Evolutionary conservation across 306 rosid species (phyloP).

Genomic region (Hippophae gyantsensis): DNA sequence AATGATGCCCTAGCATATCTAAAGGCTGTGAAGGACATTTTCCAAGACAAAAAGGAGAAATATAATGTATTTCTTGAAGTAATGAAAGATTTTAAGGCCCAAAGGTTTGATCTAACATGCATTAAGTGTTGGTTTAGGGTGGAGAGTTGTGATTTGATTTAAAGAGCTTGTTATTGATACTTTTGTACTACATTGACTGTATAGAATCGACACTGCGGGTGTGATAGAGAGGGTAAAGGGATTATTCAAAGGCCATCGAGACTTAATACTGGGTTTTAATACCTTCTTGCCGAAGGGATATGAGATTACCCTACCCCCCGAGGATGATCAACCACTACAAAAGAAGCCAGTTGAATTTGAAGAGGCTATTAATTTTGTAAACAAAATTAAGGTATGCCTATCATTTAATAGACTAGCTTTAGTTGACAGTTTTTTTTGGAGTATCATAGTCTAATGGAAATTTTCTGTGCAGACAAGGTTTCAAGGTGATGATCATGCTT

Average conservation of each 20-base stretch:
- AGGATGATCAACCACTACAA: slow-evolving; percentile 65
- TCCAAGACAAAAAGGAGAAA: slow-evolving; percentile 83
- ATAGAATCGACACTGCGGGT: slow-evolving; percentile 82
- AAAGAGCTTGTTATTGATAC: slow-evolving; percentile 22
- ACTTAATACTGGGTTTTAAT: slow-evolving; percentile 87
- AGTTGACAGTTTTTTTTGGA: slow-evolving; percentile 16
- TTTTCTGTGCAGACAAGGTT: slow-evolving; percentile 72
- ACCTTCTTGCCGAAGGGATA: slow-evolving; percentile 96
- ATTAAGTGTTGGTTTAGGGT: background rate
- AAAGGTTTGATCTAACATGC: slow-evolving; percentile 46
- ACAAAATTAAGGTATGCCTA: slow-evolving; percentile 73
- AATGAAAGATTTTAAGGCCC: slow-evolving; percentile 97
- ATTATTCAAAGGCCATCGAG: slow-evolving; percentile 83
- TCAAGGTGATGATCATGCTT: slow-evolving; percentile 83
- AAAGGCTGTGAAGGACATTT: slow-evolving; percentile 92
- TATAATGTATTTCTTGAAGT: slow-evolving; percentile 94
- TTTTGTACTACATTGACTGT: slow-evolving; percentile 31
- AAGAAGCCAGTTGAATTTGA: slow-evolving; percentile 95
- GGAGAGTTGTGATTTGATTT: slow-evolving; percentile 5
- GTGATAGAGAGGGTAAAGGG: slow-evolving; percentile 95
- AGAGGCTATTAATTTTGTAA: slow-evolving; percentile 92
- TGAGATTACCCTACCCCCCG: slow-evolving; percentile 86
- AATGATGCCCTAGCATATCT: slow-evolving; percentile 87
- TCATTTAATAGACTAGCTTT: slow-evolving; percentile 14
- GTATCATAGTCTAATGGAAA: slow-evolving; percentile 22